phyloP scores from a whole-genome alignment of 1,284 basidiomycete genomes.

The Ustilago shanxiensis region DNA sequence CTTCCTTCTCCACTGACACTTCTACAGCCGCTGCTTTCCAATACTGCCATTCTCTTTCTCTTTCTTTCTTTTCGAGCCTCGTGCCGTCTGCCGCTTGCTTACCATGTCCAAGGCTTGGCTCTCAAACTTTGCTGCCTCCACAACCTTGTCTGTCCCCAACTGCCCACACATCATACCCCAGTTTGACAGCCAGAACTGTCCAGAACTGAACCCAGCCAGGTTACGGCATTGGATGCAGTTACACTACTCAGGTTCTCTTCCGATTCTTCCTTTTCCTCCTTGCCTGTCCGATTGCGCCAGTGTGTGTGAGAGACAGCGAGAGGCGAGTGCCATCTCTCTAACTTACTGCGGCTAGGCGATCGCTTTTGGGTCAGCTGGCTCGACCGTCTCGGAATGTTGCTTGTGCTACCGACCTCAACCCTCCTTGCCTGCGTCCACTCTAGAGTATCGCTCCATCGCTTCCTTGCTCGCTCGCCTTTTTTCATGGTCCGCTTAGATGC shows the following conservation, averaged over 20 bases:
- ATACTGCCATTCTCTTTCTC: constrained; percentile 2
- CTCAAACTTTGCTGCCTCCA: constrained; percentile 4
- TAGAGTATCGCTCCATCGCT: too few relatives aligned
- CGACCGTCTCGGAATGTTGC: constrained; percentile 3
- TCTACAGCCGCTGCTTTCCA: constrained; percentile 5
- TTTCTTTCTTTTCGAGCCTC: background rate
- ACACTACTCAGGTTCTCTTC: too few relatives aligned
- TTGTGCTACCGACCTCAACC: too few relatives aligned
- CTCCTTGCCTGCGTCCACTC: too few relatives aligned
- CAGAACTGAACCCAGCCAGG: too few relatives aligned
- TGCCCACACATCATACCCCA: constrained; percentile 6
- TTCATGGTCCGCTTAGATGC: background rate
- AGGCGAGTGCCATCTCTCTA: too few relatives aligned
- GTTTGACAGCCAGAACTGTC: background rate
- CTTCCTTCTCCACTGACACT: constrained; percentile 6
- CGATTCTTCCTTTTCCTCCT: too few relatives aligned
- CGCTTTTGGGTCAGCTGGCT: background rate
- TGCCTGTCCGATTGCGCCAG: too few relatives aligned
- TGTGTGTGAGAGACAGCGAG: too few relatives aligned
- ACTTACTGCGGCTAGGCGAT: too few relatives aligned
- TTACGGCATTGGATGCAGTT: too few relatives aligned
- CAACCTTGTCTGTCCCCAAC: background rate
- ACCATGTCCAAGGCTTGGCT: constrained; percentile 18
- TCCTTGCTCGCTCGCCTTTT: background rate
- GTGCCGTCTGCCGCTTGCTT: constrained; percentile 13